Evolutionary conservation across 148 eudicot genomes (phyloP), one percentile per base, ranked within the genome.

Genomic region (Rhododendron molle): DNA sequence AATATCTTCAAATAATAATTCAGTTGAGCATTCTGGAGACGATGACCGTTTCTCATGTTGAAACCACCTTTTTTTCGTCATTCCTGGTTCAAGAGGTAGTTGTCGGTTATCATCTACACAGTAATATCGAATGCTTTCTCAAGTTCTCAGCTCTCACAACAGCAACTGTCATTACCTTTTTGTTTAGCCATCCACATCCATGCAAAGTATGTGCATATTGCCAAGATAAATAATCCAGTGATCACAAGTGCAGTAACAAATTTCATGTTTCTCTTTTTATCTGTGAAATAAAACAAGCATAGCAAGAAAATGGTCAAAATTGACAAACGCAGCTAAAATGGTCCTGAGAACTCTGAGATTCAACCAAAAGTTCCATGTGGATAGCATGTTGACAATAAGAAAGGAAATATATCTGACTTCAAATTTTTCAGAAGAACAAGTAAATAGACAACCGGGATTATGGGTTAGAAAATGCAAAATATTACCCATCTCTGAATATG

Each of bases 401-500:
- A 52, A 52, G 58, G 21, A 52, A 14, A 52, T 52, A 52, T 15
- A 16, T 2, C 5, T 15, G 58, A 14, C 20, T 52, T 52, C 58
- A 3, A 52, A 14, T 52, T 16, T 0, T 52, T 15, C 58, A 3
- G 0, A 52, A 52, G 1, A 3, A 52, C 4, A 14, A 52, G 58
- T 15, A 3, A 15, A 15, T 1, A 52, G 1, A 52, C 5, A 14
- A 54, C 21, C 1, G 60, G 21, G 60, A 54, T 54, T 54, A 54
- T 18, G 1, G 7, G 5, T 54, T 11, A 18, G 23, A 54, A 18
- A 54, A 54, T 54, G 2, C 60, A 54, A 54, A 56, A 56, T 67
- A 85, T 32, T 32, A 18, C 91, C 91, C 50, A 89, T 71, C 34
- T 90, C 91, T 1, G 92, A 86, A 83, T 71, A 76, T 30, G 89